Evolutionary conservation across 192 early-diverging fungal genomes (phyloP), one percentile per base, ranked within the genome.

Genomic region (Rhizophlyctis rosea): DNA sequence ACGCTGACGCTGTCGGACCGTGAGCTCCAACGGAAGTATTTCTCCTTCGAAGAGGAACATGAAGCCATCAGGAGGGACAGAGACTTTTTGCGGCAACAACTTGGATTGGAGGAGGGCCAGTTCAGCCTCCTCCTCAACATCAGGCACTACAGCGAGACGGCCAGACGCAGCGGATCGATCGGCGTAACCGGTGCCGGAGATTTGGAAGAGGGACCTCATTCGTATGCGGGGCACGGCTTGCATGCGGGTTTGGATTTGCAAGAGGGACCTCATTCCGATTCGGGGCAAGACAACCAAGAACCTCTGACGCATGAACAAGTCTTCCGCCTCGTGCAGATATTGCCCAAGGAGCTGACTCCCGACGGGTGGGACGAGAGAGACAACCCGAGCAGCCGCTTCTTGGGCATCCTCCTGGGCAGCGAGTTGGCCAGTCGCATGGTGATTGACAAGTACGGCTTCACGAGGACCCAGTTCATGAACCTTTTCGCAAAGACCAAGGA

Each of bases 341-440:
- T 95, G 1, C 87, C 89, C 36, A 93, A 92, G 44, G 73, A 78
- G 27, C n/a, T n/a, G n/a, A 93, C 95, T 64, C 74, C 79, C 39
- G 84, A 95, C 54, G 89, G 88, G 57, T 59, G 76, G 0, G 89
- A 93, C 68, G 91, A 90, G 4, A 93, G 95, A 76, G 69, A 72
- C 25, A 98, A 98, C 64, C 91, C 95, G 1, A n/a, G n/a, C n/a
- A 98, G 92, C 5, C 70, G 92, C 25, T 70, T 96, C 52, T 96
- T 94, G 83, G 85, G 89, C 62, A 92, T 94, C 34, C 76, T 87
- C 53, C 34, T 90, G 36, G 81, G 92, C 35, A 91, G 90, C n/a
- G 86, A 84, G 9, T 71, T 98, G 57, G 85, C 93, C 21, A 83
- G 85, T 9, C 87, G 86, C 67, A 76, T 86, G 54, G 88, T 98